Conservation (phyloP, 2,329 filamentous ascomycete species). For the Colletotrichum lini region DNA sequence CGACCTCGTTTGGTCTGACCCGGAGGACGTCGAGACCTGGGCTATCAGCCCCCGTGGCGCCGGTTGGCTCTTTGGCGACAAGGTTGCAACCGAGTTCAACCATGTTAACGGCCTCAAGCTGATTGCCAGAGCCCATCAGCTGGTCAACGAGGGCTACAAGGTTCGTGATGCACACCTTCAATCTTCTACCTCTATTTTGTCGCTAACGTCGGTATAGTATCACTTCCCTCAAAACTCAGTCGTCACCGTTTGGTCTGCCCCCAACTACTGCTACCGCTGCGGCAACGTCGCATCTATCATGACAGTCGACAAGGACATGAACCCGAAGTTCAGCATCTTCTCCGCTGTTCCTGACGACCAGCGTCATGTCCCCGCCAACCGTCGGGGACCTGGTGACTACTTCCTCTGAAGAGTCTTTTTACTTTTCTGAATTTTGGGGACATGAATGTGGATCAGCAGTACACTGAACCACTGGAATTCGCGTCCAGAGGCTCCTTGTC, state of each 20-base stretch:
- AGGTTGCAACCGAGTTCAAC: conserved; percentile 97
- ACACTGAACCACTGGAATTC: neutral
- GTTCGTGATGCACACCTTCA: conserved; percentile 59
- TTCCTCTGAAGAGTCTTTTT: conserved; percentile 66
- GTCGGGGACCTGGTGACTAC: conserved; percentile 78
- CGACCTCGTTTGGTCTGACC: conserved; percentile 97
- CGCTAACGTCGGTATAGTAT: conserved; percentile 68
- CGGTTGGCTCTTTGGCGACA: conserved; percentile 98
- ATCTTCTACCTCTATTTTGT: conserved; percentile 41
- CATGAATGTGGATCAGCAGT: neutral
- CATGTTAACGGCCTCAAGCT: conserved; percentile 97
- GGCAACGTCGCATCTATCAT: conserved; percentile 98
- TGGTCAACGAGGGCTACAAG: conserved; percentile 99
- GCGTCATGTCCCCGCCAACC: conserved; percentile 82
- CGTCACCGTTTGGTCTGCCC: conserved; percentile 97
- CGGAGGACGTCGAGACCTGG: conserved; percentile 97
- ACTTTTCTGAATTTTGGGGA: conserved; percentile 1
- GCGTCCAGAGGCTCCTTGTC: neutral
- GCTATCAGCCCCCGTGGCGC: conserved; percentile 93
- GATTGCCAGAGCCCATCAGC: conserved; percentile 96
- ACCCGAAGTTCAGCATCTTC: conserved; percentile 94
- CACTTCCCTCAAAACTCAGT: conserved; percentile 96
- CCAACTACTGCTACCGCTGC: conserved; percentile 95
- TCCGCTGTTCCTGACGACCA: conserved; percentile 89
- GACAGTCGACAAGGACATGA: conserved; percentile 87